phyloP scores from a whole-genome alignment of 768 basidiomycete genomes.

The Calocera cornea region DNA sequence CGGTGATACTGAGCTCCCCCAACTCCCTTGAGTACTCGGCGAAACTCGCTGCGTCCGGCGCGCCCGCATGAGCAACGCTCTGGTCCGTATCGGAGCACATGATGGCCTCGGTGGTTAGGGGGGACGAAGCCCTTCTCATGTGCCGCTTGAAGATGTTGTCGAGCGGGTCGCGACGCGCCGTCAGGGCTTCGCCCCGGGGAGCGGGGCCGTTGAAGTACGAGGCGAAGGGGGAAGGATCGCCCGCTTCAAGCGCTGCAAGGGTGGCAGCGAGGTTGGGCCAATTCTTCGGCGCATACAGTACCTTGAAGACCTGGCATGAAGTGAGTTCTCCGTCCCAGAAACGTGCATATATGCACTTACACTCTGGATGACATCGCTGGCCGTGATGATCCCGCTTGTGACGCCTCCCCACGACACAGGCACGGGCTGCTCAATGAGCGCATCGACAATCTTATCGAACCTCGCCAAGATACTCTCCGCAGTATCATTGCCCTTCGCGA shows the following conservation, averaged over 20 bases:
- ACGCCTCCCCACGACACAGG: no score
- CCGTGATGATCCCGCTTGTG: no score
- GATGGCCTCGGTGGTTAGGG: constrained; percentile 2
- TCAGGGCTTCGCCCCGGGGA: not conserved
- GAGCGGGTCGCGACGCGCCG: not conserved
- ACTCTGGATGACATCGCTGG: no score
- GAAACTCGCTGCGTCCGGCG: not conserved
- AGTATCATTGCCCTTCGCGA: constrained; percentile 7
- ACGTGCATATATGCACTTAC: no score
- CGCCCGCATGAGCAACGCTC: not conserved
- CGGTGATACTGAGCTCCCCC: constrained; percentile 1
- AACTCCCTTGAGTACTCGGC: constrained; percentile 5
- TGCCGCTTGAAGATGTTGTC: constrained; percentile 13
- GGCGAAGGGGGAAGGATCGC: not conserved
- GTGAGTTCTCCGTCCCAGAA: no score
- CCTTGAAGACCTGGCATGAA: no score
- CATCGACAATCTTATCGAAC: no score
- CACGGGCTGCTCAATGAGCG: not conserved
- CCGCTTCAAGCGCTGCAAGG: not conserved
- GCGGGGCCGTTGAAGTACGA: not conserved
- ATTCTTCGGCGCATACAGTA: no score
- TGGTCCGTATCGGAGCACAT: constrained; percentile 14
- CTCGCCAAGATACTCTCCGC: not conserved
- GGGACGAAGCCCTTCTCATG: not conserved
- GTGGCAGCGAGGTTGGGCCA: no score